Evolutionary conservation across 441 rosid species (phyloP).

Genomic region (Erodium trifolium): DNA sequence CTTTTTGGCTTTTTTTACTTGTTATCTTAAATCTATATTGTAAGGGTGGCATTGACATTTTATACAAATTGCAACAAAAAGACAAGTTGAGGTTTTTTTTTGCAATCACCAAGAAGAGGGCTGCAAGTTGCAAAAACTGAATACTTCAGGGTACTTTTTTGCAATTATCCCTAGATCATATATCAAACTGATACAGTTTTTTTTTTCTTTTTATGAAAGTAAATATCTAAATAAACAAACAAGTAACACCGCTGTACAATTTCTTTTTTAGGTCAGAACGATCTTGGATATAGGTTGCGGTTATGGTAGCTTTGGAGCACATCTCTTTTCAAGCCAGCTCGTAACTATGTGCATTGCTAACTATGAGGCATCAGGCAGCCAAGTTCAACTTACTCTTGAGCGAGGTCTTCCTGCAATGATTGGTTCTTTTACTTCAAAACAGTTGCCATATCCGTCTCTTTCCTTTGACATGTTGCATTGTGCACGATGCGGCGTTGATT

Average conservation of each 20-base stretch:
- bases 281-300: conserved; percentile 96
- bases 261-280: conserved; percentile 65
- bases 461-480: conserved; percentile 98
- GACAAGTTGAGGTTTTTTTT: too few relatives aligned
- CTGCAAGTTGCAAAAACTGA: too few relatives aligned
- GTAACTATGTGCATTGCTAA: conserved; percentile 97
- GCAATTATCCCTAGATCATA: too few relatives aligned
- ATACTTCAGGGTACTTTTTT: too few relatives aligned
- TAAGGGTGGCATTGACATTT: too few relatives aligned
- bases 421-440: conserved; percentile 65
- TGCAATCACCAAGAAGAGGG: too few relatives aligned
- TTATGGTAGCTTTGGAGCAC: conserved; percentile 99
- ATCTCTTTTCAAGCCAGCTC: conserved; percentile 67
- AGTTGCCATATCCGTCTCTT: conserved; percentile 91
- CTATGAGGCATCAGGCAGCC: conserved; percentile 95
- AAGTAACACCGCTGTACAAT: not conserved
- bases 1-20: too few relatives aligned
- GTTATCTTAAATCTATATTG: too few relatives aligned
- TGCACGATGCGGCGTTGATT: conserved; percentile 78
- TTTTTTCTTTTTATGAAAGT: too few relatives aligned
- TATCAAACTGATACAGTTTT: too few relatives aligned
- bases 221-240: too few relatives aligned
- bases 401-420: conserved; percentile 98
- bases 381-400: conserved; percentile 94
- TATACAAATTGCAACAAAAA: too few relatives aligned